phyloP scores from a whole-genome alignment of 1,284 basidiomycete genomes.

The Mycosarcoma mackinlayi region DNA sequence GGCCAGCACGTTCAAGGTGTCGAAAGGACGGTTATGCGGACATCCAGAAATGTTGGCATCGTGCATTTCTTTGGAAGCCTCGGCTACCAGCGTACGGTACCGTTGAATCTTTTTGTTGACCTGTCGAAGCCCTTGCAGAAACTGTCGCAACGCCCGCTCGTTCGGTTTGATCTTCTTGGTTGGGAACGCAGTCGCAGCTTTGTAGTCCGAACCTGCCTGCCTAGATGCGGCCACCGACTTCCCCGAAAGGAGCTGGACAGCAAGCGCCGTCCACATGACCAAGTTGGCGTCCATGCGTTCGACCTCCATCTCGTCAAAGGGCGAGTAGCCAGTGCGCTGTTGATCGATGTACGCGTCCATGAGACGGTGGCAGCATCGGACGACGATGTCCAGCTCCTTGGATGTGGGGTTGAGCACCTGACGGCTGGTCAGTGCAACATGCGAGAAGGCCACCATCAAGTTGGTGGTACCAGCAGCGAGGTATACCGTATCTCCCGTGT shows the following conservation, averaged over 20 bases:
- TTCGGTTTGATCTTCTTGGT: background rate
- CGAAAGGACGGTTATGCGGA: constrained; percentile 4
- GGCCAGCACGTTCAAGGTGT: constrained; percentile 11
- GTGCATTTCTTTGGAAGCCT: background rate
- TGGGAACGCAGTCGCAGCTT: background rate
- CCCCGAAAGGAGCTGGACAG: background rate
- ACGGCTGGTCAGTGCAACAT: constrained; percentile 32
- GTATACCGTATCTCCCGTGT: constrained; percentile 29
- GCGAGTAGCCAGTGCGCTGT: constrained; percentile 19
- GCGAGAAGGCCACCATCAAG: constrained; percentile 22
- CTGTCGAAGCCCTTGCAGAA: constrained; percentile 6
- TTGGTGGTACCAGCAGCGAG: constrained; percentile 21
- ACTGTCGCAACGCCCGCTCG: background rate
- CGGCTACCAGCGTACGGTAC: constrained; percentile 16
- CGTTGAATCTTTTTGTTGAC: constrained; percentile 10
- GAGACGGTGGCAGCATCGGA: constrained; percentile 11
- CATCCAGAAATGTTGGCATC: background rate
- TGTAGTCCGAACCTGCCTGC: background rate
- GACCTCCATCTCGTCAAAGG: constrained; percentile 27
- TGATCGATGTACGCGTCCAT: constrained; percentile 25
- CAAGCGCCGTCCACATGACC: constrained; percentile 7
- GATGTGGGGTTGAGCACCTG: constrained; percentile 19
- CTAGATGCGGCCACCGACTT: background rate
- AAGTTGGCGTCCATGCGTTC: constrained; percentile 11
- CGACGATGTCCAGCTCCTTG: constrained; percentile 9